Base-by-base conservation (phyloP, 2,329 filamentous ascomycete species). In the Rutstroemia sp. region DNA sequence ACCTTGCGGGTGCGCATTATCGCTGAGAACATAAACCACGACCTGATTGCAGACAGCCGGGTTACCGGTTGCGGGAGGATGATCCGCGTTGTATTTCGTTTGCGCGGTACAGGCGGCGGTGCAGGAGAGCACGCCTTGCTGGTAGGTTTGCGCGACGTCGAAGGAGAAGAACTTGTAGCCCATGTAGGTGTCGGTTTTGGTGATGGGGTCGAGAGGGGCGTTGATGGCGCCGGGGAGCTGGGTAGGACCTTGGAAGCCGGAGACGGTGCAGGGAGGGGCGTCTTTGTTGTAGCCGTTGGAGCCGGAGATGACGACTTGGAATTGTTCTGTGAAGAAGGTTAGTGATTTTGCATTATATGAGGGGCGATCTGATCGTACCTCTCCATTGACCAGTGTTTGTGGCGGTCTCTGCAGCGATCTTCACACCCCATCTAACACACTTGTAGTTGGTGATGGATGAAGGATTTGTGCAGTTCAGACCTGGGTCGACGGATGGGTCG, bases 231-330 rank as follows among this genome's bases (percentile, higher is more conserved):
- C 70, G 17, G 61, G 61, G 19, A 71, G 64, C 49, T 62, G 59
- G 4, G 58, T 54, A 1, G 71, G 70, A 30, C 66, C 68, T 60
- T 51, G 10, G 16, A 17, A 55, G 4, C 39, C 39, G 3, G n/a
- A 12, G 4, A 39, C 48, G 6, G 19, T 5, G 1, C 66, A 46
- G 1, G 54, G 12, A 16, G 64, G 60, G 2, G 63, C 54, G 3
- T 56, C 61, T 56, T 65, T 69, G 63, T 68, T 68, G 60, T 73
- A 73, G 4, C 72, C 75, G 57, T 76, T 76, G 38, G 70, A 73
- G 10, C 72, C 75, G 23, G 73, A 67, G 45, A 76, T 73, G 27
- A 73, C 69, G 30, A 76, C 71, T 2, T 70, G 59, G 70, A 76
- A 69, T 19, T 63, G 38, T 37, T 60, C 62, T 44, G 10, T 6